phyloP scores from a whole-genome alignment of 768 basidiomycete species.

The Suillus cothurnatus region DNA sequence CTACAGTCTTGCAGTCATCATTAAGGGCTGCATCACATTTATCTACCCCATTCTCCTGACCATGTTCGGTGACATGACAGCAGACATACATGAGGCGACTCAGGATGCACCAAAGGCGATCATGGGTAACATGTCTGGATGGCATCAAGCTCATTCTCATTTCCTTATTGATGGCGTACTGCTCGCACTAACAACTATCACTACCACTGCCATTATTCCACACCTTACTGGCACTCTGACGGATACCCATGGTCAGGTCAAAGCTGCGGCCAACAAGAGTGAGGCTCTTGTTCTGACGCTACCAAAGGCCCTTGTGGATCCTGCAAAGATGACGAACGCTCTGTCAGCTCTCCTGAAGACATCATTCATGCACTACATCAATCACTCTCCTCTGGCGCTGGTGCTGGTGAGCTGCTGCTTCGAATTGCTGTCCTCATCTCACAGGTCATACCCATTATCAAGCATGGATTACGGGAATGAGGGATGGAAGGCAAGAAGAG shows the following conservation, averaged over 20 bases:
- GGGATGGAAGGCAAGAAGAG: conserved; percentile 94
- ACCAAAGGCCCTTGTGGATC: conserved; percentile 95
- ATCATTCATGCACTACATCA: conserved; percentile 97
- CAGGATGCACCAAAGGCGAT: conserved; percentile 91
- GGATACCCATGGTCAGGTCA: conserved; percentile 97
- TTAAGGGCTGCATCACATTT: conserved; percentile 87
- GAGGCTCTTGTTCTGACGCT: conserved; percentile 86
- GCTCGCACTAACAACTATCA: conserved; percentile 93
- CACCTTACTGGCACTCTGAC: conserved; percentile 93
- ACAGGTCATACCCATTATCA: conserved; percentile 92
- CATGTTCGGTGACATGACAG: conserved; percentile 82
- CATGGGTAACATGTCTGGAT: conserved; percentile 94
- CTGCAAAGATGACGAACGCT: conserved; percentile 85
- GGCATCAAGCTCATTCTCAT: conserved; percentile 95
- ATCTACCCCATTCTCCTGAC: conserved; percentile 82
- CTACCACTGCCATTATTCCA: conserved; percentile 96
- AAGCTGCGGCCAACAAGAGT: conserved; percentile 89
- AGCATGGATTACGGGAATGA: conserved; percentile 89
- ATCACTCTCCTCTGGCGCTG: conserved; percentile 94
- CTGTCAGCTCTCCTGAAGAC: conserved; percentile 87
- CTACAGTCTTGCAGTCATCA: conserved; percentile 88
- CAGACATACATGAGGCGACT: conserved; percentile 92
- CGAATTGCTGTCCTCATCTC: neutral
- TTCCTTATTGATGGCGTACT: conserved; percentile 96
- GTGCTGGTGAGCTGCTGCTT: conserved; percentile 50